Conservation (phyloP, 345 rosid genomes). For the Pistacia integerrima region DNA sequence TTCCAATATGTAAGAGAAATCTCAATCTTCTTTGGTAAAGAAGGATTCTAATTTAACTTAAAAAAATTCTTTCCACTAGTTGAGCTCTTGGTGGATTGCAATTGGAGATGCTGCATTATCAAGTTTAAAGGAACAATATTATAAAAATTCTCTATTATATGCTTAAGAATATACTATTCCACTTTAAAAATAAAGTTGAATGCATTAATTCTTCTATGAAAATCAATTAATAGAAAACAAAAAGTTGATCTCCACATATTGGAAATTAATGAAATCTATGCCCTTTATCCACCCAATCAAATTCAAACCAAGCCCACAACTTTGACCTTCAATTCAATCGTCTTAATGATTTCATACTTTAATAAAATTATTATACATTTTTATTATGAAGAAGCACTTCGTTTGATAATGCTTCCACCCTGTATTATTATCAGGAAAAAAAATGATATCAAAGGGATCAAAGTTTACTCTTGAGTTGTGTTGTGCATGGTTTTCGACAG, state of each 20-base stretch:
- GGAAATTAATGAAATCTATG: constrained; percentile 9
- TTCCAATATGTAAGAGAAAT: constrained; percentile 3
- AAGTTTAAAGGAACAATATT: constrained; percentile 21
- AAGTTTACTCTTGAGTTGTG: too few species aligned
- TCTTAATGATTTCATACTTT: not conserved
- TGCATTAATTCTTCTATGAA: constrained; percentile 2
- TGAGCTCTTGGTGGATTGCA: constrained; percentile 28
- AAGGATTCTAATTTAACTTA: constrained; percentile 15
- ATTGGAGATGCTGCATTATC: constrained; percentile 34
- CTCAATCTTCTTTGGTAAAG: constrained; percentile 2
- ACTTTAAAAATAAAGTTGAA: not conserved
- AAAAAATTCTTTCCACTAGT: constrained; percentile 19
- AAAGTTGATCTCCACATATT: constrained; percentile 11
- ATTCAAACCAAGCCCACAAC: constrained; percentile 8
- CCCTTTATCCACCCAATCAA: not conserved
- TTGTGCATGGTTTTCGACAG: too few species aligned
- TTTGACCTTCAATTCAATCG: constrained; percentile 11
- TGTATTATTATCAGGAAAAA: too few species aligned
- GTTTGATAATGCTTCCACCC: not conserved
- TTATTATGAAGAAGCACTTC: not conserved
- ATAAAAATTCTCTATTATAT: constrained; percentile 27
- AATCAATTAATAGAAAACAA: not conserved
- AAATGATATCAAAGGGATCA: too few species aligned
- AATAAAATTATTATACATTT: not conserved
- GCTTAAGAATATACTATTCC: constrained; percentile 19